Evolutionary conservation across 768 basidiomycete genomes (phyloP).

Genomic region (Pulveroboletus sp.): DNA sequence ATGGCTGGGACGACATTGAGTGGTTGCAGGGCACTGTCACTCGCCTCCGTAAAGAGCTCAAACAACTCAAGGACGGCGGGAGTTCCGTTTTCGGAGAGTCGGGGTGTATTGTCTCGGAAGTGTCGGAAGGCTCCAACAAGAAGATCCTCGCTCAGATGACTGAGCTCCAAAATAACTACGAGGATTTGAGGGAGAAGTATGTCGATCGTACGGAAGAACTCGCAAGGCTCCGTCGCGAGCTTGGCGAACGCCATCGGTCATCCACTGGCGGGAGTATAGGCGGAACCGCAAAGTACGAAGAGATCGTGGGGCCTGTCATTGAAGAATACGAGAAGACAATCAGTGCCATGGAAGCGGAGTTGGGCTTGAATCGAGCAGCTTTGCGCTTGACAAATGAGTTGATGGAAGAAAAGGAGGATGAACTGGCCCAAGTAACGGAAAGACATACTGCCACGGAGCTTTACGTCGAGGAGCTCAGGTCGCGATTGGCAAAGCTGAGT

Average conservation of each 20-base stretch:
- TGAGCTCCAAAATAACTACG: constrained; percentile 82
- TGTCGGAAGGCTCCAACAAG: constrained; percentile 64
- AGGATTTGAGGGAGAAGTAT: constrained; percentile 78
- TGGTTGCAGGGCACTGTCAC: constrained; percentile 89
- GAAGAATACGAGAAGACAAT: constrained; percentile 99
- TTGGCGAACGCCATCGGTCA: constrained; percentile 68
- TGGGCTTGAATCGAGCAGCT: constrained; percentile 83
- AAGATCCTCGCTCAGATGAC: constrained; percentile 78
- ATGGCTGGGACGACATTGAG: constrained; percentile 98
- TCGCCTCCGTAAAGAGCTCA: constrained; percentile 85
- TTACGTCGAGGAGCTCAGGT: constrained; percentile 83
- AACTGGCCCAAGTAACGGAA: constrained; percentile 61
- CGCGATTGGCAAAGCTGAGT: constrained; percentile 74
- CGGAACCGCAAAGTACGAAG: constrained; percentile 79
- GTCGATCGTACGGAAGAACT: constrained; percentile 89
- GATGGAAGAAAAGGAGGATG: constrained; percentile 88
- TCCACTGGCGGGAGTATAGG: constrained; percentile 58
- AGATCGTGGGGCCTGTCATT: constrained; percentile 95
- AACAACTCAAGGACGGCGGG: constrained; percentile 71
- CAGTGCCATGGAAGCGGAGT: constrained; percentile 88
- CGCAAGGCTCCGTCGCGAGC: constrained; percentile 71
- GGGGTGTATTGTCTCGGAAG: constrained; percentile 31
- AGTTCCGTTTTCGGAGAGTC: constrained; percentile 27
- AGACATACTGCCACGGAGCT: constrained; percentile 77
- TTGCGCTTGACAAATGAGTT: constrained; percentile 89